Evolutionary conservation across 1,284 basidiomycete genomes (phyloP).

Genomic region (Puccinia sorghi): DNA sequence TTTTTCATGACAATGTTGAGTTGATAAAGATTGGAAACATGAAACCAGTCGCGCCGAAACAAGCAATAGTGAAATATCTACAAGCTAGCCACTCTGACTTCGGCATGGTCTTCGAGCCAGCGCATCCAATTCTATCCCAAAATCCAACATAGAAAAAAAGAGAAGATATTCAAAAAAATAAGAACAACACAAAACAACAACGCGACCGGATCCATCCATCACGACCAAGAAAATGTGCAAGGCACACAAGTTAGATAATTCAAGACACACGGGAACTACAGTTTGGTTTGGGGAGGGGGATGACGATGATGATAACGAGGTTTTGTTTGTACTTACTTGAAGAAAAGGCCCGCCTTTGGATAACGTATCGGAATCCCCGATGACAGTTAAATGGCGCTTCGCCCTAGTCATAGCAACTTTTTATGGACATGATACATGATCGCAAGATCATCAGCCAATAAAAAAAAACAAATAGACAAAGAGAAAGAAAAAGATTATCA

Average conservation of each 20-base stretch:
- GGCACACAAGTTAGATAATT: neutral
- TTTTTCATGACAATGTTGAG: no score
- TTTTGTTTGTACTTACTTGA: constrained; percentile 59
- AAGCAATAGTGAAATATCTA: constrained; percentile 53
- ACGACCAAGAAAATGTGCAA: neutral
- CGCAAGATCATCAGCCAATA: neutral
- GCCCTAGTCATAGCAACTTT: constrained; percentile 91
- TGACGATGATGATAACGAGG: no score
- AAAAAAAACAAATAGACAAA: neutral
- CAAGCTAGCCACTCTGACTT: constrained; percentile 73
- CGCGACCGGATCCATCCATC: no score
- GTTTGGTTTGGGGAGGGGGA: no score
- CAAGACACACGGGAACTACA: no score
- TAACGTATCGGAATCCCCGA: constrained; percentile 88
- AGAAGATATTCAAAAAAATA: constrained; percentile 31
- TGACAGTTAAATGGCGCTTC: constrained; percentile 79
- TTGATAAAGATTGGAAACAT: no score
- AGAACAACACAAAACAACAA: neutral
- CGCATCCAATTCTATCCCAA: constrained; percentile 68
- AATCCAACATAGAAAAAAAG: neutral
- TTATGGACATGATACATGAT: neutral
- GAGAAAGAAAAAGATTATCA: constrained; percentile 51
- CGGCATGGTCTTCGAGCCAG: constrained; percentile 85
- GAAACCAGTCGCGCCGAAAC: no score
- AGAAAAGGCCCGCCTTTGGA: constrained; percentile 77